These are phyloP conservation scores for Pestalotiopsis sp. DNA, from an alignment of 2,329 filamentous ascomycete genomes.

Conservation along the genomic window DNA sequence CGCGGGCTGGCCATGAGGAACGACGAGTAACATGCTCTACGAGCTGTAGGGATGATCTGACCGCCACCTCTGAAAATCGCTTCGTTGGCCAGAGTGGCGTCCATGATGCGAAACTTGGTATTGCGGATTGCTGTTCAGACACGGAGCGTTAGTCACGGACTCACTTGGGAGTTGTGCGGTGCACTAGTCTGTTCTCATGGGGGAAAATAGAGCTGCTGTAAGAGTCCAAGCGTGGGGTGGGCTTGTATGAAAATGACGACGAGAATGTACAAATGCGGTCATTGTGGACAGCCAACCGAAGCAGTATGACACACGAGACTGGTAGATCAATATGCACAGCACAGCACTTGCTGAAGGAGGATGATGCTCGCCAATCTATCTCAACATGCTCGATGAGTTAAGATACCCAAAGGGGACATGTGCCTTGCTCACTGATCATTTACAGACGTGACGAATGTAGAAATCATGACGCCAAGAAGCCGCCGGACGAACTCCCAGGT, in stretches of 20 bases:
- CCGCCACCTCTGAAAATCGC: slow-evolving; percentile 94
- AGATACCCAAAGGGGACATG: background rate
- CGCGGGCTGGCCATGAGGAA: slow-evolving; percentile 97
- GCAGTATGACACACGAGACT: background rate
- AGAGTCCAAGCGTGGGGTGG: background rate
- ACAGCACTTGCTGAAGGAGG: slow-evolving; percentile 1
- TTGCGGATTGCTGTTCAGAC: slow-evolving; percentile 79
- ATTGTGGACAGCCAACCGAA: background rate
- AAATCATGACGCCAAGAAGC: slow-evolving; percentile 5
- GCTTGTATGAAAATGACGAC: slow-evolving; percentile 4
- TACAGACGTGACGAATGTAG: background rate
- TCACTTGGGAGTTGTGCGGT: slow-evolving; percentile 13
- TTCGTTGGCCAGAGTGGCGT: slow-evolving; percentile 82
- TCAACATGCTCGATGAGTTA: background rate
- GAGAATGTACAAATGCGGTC: background rate
- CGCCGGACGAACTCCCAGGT: slow-evolving; percentile 12
- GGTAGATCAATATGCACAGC: background rate
- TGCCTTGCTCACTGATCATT: background rate
- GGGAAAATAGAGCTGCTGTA: background rate
- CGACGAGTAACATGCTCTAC: slow-evolving; percentile 90
- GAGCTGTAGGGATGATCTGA: slow-evolving; percentile 94
- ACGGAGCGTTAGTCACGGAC: background rate
- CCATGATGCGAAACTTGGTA: slow-evolving; percentile 95
- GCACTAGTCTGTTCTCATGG: slow-evolving; percentile 29
- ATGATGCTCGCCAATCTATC: background rate